A percentile compares a stretch with the other conserved stretches of the same genome.
Evolutionary conservation across 768 basidiomycete species (phyloP).

Genomic region (Hemileccinum rubropunctum): DNA sequence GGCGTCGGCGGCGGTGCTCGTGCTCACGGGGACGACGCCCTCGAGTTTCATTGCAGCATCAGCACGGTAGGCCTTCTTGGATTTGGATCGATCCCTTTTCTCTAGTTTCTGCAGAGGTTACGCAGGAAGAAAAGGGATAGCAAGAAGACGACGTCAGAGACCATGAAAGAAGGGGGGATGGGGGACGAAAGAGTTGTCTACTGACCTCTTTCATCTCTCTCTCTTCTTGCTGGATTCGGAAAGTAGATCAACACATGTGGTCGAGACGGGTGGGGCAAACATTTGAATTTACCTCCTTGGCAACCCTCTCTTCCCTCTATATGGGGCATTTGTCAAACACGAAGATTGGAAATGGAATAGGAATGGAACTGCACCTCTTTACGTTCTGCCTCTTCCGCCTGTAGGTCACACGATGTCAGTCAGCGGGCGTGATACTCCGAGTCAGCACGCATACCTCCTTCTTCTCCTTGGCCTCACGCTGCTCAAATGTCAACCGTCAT

Average conservation of each 20-base stretch:
- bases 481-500: slow-evolving; percentile 9
- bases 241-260: slow-evolving; percentile 19
- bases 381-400: slow-evolving; percentile 61
- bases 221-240: slow-evolving; percentile 37
- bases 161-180: neutral
- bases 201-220: slow-evolving; percentile 47
- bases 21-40: slow-evolving; percentile 9
- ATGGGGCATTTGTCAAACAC: slow-evolving; percentile 6
- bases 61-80: slow-evolving; percentile 44
- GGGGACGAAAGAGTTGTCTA: neutral
- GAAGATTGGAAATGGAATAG: neutral
- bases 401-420: slow-evolving; percentile 3
- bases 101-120: slow-evolving; percentile 44
- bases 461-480: slow-evolving; percentile 82
- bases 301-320: slow-evolving; percentile 51
- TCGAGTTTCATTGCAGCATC: slow-evolving; percentile 32
- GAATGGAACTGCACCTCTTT: slow-evolving; percentile 48
- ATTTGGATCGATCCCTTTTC: slow-evolving; percentile 55
- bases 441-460: slow-evolving; percentile 47
- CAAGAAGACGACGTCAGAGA: too few relatives aligned
- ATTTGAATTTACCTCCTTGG: slow-evolving; percentile 48
- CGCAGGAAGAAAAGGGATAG: neutral
- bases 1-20: slow-evolving; percentile 11
- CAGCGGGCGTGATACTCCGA: slow-evolving; percentile 1
- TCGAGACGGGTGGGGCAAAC: neutral